Conservation (phyloP, 2,329 filamentous ascomycete species). For the Paraconiothyrium brasiliense region DNA sequence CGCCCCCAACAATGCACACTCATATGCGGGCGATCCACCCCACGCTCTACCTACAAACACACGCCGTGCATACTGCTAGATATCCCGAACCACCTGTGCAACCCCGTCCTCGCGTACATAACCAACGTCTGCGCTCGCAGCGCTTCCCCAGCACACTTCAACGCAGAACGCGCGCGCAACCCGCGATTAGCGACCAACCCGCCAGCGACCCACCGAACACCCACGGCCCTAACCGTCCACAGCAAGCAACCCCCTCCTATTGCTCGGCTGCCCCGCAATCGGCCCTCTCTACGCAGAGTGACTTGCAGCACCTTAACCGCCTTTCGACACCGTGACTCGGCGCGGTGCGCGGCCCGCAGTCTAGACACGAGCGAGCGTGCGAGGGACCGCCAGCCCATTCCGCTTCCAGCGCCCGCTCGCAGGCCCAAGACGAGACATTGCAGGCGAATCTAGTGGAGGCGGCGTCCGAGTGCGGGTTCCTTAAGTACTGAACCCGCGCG, state of each 20-base stretch:
- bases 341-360: constrained; percentile 27
- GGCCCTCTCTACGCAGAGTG: constrained; percentile 11
- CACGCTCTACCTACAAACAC: not conserved
- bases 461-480: constrained; percentile 7
- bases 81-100: not conserved
- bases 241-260: not conserved
- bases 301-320: constrained; percentile 30
- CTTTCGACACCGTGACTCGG: constrained; percentile 27
- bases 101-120: not conserved
- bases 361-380: not conserved
- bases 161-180: constrained; percentile 4
- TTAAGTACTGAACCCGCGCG: not conserved
- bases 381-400: not conserved
- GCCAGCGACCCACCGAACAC: constrained; percentile 9
- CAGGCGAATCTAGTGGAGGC: constrained; percentile 11
- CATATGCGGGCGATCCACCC: not conserved
- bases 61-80: not conserved
- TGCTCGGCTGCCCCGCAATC: constrained; percentile 19
- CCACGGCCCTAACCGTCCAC: not conserved
- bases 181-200: constrained; percentile 24
- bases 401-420: not conserved
- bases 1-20: not conserved
- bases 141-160: not conserved
- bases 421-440: too few species aligned
- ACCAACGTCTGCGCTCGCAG: not conserved